A percentile compares a stretch with the other conserved stretches of the same genome.
These are phyloP conservation scores for Chytriomyces sp. DNA, from an alignment of 192 early-diverging fungal species.

Conservation along the genomic window DNA sequence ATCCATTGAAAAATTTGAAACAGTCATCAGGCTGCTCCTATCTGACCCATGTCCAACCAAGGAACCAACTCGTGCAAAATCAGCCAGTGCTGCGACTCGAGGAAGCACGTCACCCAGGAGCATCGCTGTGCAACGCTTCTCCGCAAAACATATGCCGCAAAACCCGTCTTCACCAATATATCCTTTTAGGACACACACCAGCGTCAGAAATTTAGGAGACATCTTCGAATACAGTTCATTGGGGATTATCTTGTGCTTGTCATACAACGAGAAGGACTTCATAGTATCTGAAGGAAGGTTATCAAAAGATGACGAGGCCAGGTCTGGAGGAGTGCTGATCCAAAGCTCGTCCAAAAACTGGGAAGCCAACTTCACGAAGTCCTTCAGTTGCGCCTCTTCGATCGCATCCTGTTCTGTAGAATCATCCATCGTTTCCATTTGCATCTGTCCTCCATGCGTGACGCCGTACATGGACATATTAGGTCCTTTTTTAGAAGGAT, in stretches of 20 bases:
- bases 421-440: neutral
- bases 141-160: slow-evolving; percentile 87
- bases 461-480: no score
- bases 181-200: slow-evolving; percentile 67
- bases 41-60: slow-evolving; percentile 63
- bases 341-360: neutral
- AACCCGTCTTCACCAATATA: slow-evolving; percentile 49
- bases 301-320: neutral
- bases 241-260: neutral
- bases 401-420: neutral
- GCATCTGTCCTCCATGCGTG: neutral
- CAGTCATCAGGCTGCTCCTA: neutral
- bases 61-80: slow-evolving; percentile 45
- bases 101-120: slow-evolving; percentile 56
- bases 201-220: slow-evolving; percentile 71
- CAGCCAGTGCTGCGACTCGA: slow-evolving; percentile 53
- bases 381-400: slow-evolving; percentile 10
- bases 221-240: neutral
- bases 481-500: no score
- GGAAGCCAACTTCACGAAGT: neutral
- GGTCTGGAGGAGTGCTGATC: neutral
- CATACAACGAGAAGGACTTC: slow-evolving; percentile 9
- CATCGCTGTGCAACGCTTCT: slow-evolving; percentile 72
- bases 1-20: slow-evolving; percentile 27
- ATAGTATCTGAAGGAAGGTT: neutral